Conservation (phyloP, 306 rosid genomes). For the Coriaria nepalensis region DNA sequence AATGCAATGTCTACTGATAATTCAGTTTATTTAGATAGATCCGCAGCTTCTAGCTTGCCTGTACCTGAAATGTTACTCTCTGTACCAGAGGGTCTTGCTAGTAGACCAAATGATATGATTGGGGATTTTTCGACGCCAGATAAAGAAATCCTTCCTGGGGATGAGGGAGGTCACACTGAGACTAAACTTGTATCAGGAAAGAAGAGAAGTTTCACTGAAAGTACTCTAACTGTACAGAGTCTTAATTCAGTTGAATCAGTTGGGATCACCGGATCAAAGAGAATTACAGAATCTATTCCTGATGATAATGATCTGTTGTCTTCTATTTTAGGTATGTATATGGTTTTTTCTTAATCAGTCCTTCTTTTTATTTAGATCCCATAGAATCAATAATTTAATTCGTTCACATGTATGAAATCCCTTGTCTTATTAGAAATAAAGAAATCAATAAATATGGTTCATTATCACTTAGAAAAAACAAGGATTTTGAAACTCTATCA, state of each 20-base stretch:
- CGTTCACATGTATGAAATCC: neutral
- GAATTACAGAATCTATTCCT: conserved; percentile 58
- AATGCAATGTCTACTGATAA: conserved; percentile 23
- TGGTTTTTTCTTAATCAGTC: conserved; percentile 8
- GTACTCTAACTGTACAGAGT: conserved; percentile 60
- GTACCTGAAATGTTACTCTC: conserved; percentile 79
- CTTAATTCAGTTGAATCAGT: conserved; percentile 56
- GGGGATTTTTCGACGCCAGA: conserved; percentile 45
- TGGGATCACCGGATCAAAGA: conserved; percentile 43
- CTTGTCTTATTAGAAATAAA: neutral
- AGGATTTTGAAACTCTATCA: too few species aligned
- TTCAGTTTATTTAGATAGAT: conserved; percentile 24
- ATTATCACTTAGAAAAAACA: too few species aligned
- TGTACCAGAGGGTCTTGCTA: conserved; percentile 23
- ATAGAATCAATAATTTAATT: too few species aligned
- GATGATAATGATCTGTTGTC: conserved; percentile 94
- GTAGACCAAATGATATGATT: conserved; percentile 37
- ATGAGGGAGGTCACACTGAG: conserved; percentile 26
- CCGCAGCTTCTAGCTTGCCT: conserved; percentile 40
- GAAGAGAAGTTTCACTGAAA: conserved; percentile 82
- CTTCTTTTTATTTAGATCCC: too few species aligned
- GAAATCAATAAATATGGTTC: neutral
- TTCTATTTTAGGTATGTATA: conserved; percentile 72
- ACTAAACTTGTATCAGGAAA: conserved; percentile 37
- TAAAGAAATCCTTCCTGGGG: conserved; percentile 28